Evolutionary conservation across 2,329 filamentous ascomycete species (phyloP).

Genomic region (Paraphaeosphaeria minitans): DNA sequence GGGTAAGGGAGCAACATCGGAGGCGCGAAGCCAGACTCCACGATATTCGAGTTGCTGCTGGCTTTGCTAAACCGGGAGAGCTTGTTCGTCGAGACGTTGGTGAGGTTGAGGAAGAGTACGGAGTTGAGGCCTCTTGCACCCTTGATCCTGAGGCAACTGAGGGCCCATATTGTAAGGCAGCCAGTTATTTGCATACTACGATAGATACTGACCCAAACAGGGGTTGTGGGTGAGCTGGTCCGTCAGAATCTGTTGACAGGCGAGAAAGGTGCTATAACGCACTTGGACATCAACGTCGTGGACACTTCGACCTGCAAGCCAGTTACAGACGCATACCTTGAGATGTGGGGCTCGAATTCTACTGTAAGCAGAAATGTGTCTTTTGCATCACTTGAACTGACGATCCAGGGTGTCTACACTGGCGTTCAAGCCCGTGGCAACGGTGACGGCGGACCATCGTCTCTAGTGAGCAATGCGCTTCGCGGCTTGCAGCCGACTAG

Average conservation of each 20-base stretch:
- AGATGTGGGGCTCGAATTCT: conserved; percentile 54
- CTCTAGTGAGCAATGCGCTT: conserved; percentile 47
- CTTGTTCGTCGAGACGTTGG: conserved; percentile 34
- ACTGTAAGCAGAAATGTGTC: conserved; percentile 20
- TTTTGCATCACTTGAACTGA: conserved; percentile 8
- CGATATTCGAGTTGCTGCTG: conserved; percentile 45
- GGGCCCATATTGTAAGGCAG: conserved; percentile 41
- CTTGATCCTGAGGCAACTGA: conserved; percentile 42
- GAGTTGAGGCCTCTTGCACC: conserved; percentile 36
- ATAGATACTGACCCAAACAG: conserved; percentile 16
- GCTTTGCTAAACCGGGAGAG: conserved; percentile 38
- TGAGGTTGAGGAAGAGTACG: conserved; percentile 35
- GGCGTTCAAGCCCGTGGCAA: conserved; percentile 50
- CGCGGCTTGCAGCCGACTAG: conserved; percentile 56
- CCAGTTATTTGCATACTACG: not conserved
- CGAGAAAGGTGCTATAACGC: conserved; percentile 55
- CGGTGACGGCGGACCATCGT: conserved; percentile 35
- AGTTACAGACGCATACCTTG: conserved; percentile 55
- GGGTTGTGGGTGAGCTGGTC: conserved; percentile 58
- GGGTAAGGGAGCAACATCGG: conserved; percentile 42
- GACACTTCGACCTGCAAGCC: conserved; percentile 60
- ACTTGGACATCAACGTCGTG: conserved; percentile 60
- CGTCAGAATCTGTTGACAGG: conserved; percentile 56
- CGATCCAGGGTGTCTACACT: conserved; percentile 53
- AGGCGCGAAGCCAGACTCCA: conserved; percentile 46